Conservation (phyloP, 2,329 filamentous ascomycete genomes). For the Pestalotiopsis sp. region DNA sequence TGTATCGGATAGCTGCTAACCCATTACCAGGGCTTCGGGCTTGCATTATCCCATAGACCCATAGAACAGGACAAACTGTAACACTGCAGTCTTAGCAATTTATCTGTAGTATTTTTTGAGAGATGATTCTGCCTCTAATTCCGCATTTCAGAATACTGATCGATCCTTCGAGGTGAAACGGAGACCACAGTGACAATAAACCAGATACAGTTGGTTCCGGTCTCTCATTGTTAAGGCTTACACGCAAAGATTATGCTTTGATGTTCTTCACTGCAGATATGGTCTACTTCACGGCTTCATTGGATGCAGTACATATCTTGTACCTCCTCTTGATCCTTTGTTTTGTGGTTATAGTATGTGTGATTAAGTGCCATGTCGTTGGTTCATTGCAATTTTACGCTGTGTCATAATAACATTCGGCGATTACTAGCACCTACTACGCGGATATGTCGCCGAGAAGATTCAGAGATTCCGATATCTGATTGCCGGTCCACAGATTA, state of each 20-base stretch:
- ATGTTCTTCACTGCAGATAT: background rate
- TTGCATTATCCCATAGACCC: too few species aligned
- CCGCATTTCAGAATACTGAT: too few species aligned
- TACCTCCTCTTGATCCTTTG: background rate
- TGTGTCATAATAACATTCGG: background rate
- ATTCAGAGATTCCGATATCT: constrained; percentile 3
- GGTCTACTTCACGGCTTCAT: background rate
- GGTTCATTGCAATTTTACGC: background rate
- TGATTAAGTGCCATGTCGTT: background rate
- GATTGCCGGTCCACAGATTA: background rate
- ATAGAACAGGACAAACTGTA: too few species aligned
- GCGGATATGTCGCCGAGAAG: background rate
- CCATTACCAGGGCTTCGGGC: too few species aligned
- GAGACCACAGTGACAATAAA: too few species aligned
- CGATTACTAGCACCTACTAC: background rate
- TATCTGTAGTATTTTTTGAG: too few species aligned
- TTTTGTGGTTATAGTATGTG: background rate
- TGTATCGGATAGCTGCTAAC: too few species aligned
- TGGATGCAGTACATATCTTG: background rate
- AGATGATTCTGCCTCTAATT: too few species aligned
- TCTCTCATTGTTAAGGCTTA: too few species aligned
- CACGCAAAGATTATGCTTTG: background rate
- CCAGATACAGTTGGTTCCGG: too few species aligned
- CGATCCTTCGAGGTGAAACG: too few species aligned
- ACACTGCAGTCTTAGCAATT: too few species aligned